phyloP scores from a whole-genome alignment of 768 basidiomycete species.

The Lactarius sanguifluus region DNA sequence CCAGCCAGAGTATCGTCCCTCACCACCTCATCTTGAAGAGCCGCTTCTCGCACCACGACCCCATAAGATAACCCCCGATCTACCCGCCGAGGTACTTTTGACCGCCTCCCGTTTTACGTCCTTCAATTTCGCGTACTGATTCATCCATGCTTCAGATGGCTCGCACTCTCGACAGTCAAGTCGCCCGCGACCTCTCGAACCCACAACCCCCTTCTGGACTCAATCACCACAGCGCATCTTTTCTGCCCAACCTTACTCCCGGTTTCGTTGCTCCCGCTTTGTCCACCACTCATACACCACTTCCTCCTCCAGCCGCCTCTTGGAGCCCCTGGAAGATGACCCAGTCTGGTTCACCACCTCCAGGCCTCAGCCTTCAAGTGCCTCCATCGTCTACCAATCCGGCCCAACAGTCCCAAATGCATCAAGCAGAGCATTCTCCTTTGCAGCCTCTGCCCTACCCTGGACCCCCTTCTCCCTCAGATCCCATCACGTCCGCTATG shows the following conservation, averaged over 20 bases:
- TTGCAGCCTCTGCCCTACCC: conserved; percentile 6
- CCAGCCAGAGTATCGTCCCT: conserved; percentile 13
- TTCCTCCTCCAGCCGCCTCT: conserved; percentile 31
- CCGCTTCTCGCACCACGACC: conserved; percentile 67
- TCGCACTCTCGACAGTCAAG: conserved; percentile 54
- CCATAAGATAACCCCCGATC: conserved; percentile 56
- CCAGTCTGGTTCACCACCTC: conserved; percentile 32
- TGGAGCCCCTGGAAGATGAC: conserved; percentile 36
- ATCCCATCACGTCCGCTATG: conserved; percentile 31
- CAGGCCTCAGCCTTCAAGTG: conserved; percentile 31
- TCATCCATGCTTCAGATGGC: conserved; percentile 53
- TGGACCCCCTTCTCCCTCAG: not conserved
- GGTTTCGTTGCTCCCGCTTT: conserved; percentile 26
- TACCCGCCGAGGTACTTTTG: conserved; percentile 61
- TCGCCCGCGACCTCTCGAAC: conserved; percentile 28
- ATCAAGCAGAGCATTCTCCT: conserved; percentile 1
- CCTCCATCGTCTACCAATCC: conserved; percentile 31
- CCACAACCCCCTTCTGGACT: conserved; percentile 27
- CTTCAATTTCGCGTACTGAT: conserved; percentile 27
- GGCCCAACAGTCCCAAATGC: conserved; percentile 20
- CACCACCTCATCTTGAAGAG: conserved; percentile 52
- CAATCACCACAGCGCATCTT: conserved; percentile 28
- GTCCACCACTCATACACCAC: conserved; percentile 8
- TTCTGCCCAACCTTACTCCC: conserved; percentile 32
- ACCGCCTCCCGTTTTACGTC: conserved; percentile 14